Evolutionary conservation across 2,329 filamentous ascomycete genomes (phyloP).

Genomic region (Aureobasidium vineae): DNA sequence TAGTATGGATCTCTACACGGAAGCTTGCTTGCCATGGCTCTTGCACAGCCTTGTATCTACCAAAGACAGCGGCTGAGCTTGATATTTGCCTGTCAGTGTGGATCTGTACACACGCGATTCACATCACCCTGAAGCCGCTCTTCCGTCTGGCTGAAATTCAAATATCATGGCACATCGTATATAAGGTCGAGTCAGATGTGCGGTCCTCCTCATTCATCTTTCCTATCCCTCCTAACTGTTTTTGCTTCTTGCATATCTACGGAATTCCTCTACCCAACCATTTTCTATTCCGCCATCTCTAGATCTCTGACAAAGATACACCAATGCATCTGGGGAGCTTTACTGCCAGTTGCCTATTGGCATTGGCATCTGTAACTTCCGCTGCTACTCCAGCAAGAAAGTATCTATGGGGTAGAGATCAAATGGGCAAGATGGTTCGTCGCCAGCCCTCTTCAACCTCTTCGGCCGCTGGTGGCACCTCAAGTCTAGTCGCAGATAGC

Average conservation of each 20-base stretch:
- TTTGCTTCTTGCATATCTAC: not conserved
- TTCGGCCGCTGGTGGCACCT: not conserved
- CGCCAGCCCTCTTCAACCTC: conserved; percentile 8
- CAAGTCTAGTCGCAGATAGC: conserved; percentile 30
- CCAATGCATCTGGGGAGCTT: conserved; percentile 24
- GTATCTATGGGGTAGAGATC: conserved; percentile 27
- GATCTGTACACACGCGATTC: not conserved
- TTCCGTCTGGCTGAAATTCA: not conserved
- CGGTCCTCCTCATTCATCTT: not conserved
- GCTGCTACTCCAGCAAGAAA: conserved; percentile 9
- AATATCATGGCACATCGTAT: not conserved
- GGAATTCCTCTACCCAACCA: not conserved
- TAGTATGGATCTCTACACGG: not conserved
- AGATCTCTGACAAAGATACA: not conserved
- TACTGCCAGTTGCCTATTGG: conserved; percentile 24
- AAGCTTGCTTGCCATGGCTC: not conserved
- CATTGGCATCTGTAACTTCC: conserved; percentile 20
- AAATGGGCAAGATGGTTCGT: conserved; percentile 27
- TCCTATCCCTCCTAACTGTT: not conserved
- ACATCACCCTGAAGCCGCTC: not conserved
- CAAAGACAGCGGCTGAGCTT: not conserved
- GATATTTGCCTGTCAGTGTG: not conserved
- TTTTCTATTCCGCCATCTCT: not conserved
- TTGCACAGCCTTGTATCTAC: not conserved
- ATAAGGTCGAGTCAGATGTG: conserved; percentile 10